Conservation (phyloP, 306 rosid genomes). For the Vigna hirtella region DNA sequence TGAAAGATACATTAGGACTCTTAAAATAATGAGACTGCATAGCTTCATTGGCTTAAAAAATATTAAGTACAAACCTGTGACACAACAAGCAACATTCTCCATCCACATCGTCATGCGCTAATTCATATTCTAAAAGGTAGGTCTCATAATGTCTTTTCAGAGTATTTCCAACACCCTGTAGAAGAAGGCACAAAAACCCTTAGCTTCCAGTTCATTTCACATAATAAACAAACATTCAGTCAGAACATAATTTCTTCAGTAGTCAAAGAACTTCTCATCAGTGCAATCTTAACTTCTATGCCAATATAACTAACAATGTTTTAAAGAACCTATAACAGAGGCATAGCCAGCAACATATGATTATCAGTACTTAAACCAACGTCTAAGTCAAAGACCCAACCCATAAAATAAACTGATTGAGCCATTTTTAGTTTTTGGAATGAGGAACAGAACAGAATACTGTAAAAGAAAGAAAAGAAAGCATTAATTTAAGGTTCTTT, state of each 20-base stretch:
- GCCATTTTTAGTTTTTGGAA: background rate
- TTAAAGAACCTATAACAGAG: constrained; percentile 5
- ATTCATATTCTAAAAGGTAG: constrained; percentile 92
- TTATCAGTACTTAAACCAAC: background rate
- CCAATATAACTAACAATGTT: background rate
- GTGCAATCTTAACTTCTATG: constrained; percentile 2
- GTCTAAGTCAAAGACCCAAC: background rate
- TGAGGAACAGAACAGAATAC: constrained; percentile 4
- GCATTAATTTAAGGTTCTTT: background rate
- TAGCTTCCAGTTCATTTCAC: constrained; percentile 36
- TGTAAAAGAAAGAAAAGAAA: constrained; percentile 14
- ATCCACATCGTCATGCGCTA: constrained; percentile 98
- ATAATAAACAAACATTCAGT: constrained; percentile 8
- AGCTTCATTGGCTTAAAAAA: constrained; percentile 15
- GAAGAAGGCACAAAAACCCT: constrained; percentile 36
- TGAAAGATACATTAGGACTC: constrained; percentile 4
- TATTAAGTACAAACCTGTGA: constrained; percentile 75
- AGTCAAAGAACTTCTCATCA: constrained; percentile 23
- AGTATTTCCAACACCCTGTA: constrained; percentile 99
- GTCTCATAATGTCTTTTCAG: constrained; percentile 97
- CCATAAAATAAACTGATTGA: constrained; percentile 13
- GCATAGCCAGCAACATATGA: constrained; percentile 3
- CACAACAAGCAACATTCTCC: constrained; percentile 99
- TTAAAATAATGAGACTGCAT: background rate
- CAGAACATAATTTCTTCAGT: constrained; percentile 14